Conservation (phyloP, 768 basidiomycete genomes). For the Lactarius sp. region DNA sequence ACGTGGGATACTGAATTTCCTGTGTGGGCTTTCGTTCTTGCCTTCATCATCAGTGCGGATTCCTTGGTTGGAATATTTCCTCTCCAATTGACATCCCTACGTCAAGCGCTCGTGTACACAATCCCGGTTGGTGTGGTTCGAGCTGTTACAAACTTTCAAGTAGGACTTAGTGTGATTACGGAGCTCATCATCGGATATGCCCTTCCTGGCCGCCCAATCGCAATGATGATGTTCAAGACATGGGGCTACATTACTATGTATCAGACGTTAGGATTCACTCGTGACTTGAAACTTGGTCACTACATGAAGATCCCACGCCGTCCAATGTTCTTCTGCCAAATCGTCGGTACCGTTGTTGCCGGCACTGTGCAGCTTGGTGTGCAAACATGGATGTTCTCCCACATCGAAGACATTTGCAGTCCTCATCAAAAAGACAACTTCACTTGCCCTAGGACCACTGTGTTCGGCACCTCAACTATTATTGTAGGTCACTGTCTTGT, state of each 20-base stretch:
- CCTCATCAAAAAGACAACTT: too few species aligned
- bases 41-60: too few species aligned
- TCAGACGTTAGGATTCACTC: too few species aligned
- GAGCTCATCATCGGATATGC: too few species aligned
- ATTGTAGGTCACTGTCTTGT: too few species aligned
- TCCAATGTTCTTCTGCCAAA: slow-evolving; percentile 66
- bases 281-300: too few species aligned
- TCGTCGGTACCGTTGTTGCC: slow-evolving; percentile 60
- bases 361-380: slow-evolving; percentile 74
- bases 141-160: too few species aligned
- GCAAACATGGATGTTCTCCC: slow-evolving; percentile 70
- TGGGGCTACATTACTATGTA: too few species aligned
- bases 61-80: slow-evolving; percentile 28
- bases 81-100: background rate
- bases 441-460: too few species aligned
- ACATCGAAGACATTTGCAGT: slow-evolving; percentile 52
- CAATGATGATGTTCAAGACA: slow-evolving; percentile 85
- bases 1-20: slow-evolving; percentile 67
- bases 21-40: slow-evolving; percentile 45
- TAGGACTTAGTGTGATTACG: slow-evolving; percentile 38
- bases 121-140: slow-evolving; percentile 34
- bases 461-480: too few species aligned
- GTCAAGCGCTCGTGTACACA: slow-evolving; percentile 37
- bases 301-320: slow-evolving; percentile 21
- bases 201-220: slow-evolving; percentile 55